These are phyloP conservation scores for Glycine tomentella DNA, from an alignment of 306 rosid species.

Conservation along the genomic window DNA sequence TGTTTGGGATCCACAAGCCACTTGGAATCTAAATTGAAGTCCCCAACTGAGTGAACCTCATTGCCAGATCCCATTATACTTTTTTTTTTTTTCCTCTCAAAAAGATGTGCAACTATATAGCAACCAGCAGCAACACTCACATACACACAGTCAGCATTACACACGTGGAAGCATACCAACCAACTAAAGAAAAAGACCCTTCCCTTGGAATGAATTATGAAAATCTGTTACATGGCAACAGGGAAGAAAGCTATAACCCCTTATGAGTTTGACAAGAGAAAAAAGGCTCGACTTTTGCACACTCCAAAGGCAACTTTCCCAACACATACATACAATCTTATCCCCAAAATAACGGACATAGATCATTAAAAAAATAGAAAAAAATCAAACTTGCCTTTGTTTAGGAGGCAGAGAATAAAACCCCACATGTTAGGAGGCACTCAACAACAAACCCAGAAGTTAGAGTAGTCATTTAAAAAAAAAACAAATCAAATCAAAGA, in stretches of 20 bases:
- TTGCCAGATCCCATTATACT: slow-evolving; percentile 85
- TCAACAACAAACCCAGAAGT: slow-evolving; percentile 56
- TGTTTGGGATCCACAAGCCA: slow-evolving; percentile 91
- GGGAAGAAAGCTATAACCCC: background rate
- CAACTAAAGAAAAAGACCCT: background rate
- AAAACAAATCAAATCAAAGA: slow-evolving; percentile 49
- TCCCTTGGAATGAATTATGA: slow-evolving; percentile 18
- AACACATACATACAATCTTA: slow-evolving; percentile 48
- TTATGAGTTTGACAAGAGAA: slow-evolving; percentile 32
- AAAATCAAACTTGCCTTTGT: slow-evolving; percentile 54
- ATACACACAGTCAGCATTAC: slow-evolving; percentile 23
- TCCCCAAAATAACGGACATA: slow-evolving; percentile 64
- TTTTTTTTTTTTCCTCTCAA: background rate
- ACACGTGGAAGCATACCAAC: slow-evolving; percentile 31
- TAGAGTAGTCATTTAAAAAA: background rate
- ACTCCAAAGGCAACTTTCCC: slow-evolving; percentile 43
- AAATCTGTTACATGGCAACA: slow-evolving; percentile 25
- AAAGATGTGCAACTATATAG: slow-evolving; percentile 16
- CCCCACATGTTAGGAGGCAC: slow-evolving; percentile 65
- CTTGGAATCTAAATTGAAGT: slow-evolving; percentile 72
- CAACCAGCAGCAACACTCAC: slow-evolving; percentile 11
- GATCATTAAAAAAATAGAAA: slow-evolving; percentile 36
- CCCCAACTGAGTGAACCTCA: slow-evolving; percentile 80
- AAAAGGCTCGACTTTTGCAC: slow-evolving; percentile 42
- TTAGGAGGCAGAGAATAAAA: slow-evolving; percentile 67